phyloP scores from a whole-genome alignment of 805 yeast species.

The Wickerhamomyces bovis region DNA sequence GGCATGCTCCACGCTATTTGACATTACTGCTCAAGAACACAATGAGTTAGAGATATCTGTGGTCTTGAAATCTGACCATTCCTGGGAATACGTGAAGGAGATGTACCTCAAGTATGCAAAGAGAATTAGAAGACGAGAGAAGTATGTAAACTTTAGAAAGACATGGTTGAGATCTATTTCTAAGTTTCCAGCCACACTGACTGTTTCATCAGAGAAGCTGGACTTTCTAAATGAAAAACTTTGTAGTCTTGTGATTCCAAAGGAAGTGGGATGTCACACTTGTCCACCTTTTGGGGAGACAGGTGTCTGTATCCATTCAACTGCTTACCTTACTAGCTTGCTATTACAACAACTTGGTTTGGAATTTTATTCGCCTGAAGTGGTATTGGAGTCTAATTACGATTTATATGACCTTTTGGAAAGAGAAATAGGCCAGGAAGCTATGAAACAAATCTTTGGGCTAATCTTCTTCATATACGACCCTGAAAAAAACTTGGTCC shows the following conservation, averaged over 20 bases:
- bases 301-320: not conserved
- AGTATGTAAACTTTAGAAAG: not conserved
- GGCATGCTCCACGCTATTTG: not conserved
- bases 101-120: not conserved
- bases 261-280: not conserved
- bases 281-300: not conserved
- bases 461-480: not conserved
- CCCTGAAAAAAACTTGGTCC: not conserved
- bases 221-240: not conserved
- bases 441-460: not conserved
- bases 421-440: not conserved
- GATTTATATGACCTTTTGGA: not conserved
- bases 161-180: not conserved
- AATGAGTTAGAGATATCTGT: not conserved
- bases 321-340: not conserved
- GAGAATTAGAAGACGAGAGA: not conserved
- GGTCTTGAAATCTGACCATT: not conserved
- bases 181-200: not conserved
- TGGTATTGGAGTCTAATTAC: not conserved
- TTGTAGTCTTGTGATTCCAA: not conserved
- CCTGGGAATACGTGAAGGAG: not conserved
- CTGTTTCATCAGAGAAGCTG: not conserved
- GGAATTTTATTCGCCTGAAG: not conserved
- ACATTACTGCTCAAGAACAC: not conserved
- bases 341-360: not conserved